Percentiles rank a stretch among this genome's conserved stretches.
Evolutionary conservation across 2,329 filamentous ascomycete genomes (phyloP).

Genomic region (Emergomyces orientalis): DNA sequence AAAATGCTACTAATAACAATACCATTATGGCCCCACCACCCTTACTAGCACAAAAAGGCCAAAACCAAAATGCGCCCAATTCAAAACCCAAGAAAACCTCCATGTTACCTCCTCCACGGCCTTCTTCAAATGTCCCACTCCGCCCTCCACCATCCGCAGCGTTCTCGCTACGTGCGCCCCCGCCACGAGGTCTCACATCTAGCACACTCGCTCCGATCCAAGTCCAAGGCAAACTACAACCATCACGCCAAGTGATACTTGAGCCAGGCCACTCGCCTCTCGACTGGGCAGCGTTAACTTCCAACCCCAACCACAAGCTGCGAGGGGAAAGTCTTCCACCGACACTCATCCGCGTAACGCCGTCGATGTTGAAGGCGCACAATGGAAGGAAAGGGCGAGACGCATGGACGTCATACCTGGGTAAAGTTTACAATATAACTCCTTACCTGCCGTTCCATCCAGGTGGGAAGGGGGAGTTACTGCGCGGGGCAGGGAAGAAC

Average conservation of each 20-base stretch:
- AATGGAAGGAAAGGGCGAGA: constrained; percentile 77
- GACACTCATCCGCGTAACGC: constrained; percentile 64
- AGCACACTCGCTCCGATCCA: constrained; percentile 34
- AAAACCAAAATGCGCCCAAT: constrained; percentile 13
- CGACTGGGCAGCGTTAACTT: constrained; percentile 80
- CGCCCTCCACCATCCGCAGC: constrained; percentile 38
- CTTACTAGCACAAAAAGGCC: constrained; percentile 16
- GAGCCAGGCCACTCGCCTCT: constrained; percentile 88
- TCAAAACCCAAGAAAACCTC: constrained; percentile 9
- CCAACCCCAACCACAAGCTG: constrained; percentile 54
- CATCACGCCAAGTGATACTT: constrained; percentile 56
- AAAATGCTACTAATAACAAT: background rate
- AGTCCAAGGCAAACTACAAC: constrained; percentile 34
- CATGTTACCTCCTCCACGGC: constrained; percentile 23
- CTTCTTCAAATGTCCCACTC: constrained; percentile 24
- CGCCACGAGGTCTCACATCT: constrained; percentile 34
- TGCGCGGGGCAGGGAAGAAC: constrained; percentile 58
- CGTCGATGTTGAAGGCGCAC: constrained; percentile 64
- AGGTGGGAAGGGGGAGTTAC: constrained; percentile 57
- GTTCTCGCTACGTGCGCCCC: constrained; percentile 33
- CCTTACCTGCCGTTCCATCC: constrained; percentile 88
- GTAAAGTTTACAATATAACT: constrained; percentile 87
- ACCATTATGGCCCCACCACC: constrained; percentile 19
- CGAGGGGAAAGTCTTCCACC: constrained; percentile 46
- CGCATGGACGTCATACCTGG: constrained; percentile 83